Conservation (phyloP, 148 eudicot species). For the Cornus kousa region DNA sequence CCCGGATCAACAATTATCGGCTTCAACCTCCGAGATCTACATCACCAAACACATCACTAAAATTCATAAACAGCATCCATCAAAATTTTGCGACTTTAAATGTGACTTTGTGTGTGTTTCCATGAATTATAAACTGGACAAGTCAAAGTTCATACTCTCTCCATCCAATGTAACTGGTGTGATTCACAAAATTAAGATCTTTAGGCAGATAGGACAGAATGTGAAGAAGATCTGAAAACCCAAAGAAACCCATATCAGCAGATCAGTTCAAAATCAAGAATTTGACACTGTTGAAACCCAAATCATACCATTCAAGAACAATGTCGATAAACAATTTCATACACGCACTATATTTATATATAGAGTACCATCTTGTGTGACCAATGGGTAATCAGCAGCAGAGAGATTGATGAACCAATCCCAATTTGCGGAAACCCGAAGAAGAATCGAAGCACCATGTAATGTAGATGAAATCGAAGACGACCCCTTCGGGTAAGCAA, state of each 20-base stretch:
- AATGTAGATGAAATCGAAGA: conserved; percentile 50
- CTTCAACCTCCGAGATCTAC: conserved; percentile 69
- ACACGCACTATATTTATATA: conserved; percentile 7
- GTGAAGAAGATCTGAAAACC: conserved; percentile 81
- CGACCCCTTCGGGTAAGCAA: conserved; percentile 48
- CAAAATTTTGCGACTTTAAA: neutral
- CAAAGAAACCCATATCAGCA: conserved; percentile 15
- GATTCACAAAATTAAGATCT: conserved; percentile 87
- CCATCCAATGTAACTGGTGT: conserved; percentile 95
- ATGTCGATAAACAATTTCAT: neutral
- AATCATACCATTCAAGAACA: neutral
- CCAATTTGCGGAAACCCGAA: conserved; percentile 48
- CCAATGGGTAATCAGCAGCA: conserved; percentile 77
- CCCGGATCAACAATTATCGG: conserved; percentile 86
- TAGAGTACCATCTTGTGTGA: conserved; percentile 76
- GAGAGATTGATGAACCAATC: conserved; percentile 86
- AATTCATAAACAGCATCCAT: neutral
- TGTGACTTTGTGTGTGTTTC: neutral
- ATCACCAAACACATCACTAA: conserved; percentile 14
- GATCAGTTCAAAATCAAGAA: conserved; percentile 1
- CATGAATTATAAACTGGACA: neutral
- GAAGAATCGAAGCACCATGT: conserved; percentile 74
- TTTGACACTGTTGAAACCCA: neutral
- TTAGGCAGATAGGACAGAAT: conserved; percentile 79
- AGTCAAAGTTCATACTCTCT: conserved; percentile 58